Percentiles rank a stretch among this genome's conserved stretches.
Evolutionary conservation across 2,329 filamentous ascomycete genomes (phyloP).

Genomic region (Calonectria hongkongensis): DNA sequence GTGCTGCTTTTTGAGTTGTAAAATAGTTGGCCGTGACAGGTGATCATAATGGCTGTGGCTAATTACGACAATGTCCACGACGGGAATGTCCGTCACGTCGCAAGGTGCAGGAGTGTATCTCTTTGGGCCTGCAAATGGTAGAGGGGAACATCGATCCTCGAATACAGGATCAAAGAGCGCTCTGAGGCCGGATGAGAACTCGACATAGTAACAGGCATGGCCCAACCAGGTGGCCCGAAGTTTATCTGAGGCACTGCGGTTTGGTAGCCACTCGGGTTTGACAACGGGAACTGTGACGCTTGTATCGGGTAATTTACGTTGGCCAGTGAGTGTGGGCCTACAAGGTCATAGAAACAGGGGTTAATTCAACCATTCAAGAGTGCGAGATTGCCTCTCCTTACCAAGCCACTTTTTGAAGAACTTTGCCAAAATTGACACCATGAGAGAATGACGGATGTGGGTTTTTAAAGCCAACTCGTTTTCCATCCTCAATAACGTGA

Average conservation of each 20-base stretch:
- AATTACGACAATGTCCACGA: conserved; percentile 1
- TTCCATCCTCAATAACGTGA: not conserved
- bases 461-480: conserved; percentile 12
- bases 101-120: conserved; percentile 3
- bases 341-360: not conserved
- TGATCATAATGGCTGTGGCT: conserved; percentile 21
- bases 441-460: conserved; percentile 17
- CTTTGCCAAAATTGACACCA: not conserved
- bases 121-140: conserved; percentile 8
- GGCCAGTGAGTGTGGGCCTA: conserved; percentile 15
- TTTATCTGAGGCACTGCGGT: conserved; percentile 4
- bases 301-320: conserved; percentile 14
- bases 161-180: conserved; percentile 7
- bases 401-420: not conserved
- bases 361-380: not conserved
- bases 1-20: not conserved
- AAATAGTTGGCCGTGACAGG: not conserved
- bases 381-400: not conserved
- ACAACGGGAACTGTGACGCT: not conserved
- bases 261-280: conserved; percentile 10
- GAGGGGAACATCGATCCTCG: conserved; percentile 5
- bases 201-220: conserved; percentile 12
- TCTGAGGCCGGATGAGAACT: conserved; percentile 1
- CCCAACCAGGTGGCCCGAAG: conserved; percentile 17
- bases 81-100: conserved; percentile 5